Base-by-base conservation (phyloP, 2,329 filamentous ascomycete genomes). In the Penicillium fuscoglaucum region DNA sequence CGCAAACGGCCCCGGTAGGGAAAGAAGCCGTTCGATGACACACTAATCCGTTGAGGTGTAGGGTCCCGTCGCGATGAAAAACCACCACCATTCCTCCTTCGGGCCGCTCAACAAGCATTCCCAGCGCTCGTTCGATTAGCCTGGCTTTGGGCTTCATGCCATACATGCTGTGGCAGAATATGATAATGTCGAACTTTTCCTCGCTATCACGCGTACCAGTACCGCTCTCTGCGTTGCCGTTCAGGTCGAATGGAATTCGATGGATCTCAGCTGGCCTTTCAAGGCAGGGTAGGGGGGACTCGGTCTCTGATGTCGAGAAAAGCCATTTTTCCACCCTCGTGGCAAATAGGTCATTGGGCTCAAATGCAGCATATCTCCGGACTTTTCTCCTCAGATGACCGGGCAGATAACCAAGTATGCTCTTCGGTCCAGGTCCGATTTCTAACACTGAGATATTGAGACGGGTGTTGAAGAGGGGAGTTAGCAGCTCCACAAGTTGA, bases 161-260 rank as follows among this genome's bases (percentile, higher is more conserved):
- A 62, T 87, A 87, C 80, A 87, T 80, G 72, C 85, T 86, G 68
- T 87, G 84, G 62, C 84, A 87, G 70, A 88, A 85, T 5, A 88
- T 66, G 19, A 88, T 68, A 41, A 87, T 13, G 61, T 88, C 79
- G 64, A 80, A 87, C 58, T 74, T 79, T 24, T 77, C 68, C 33
- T 72, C 63, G 1, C 50, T 33, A 54, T 69, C 61, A 33, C 41
- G 64, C 12, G 54, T 67, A 51, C 55, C 56, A 52, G 47, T 67
- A 55, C 57, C 61, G 40, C 45, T 53, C 13, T n/a, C 55, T 47
- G n/a, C 62, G 26, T 69, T 62, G 43, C 60, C 63, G 8, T 77
- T 56, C n/a, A 57, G 41, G 26, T 37, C n/a, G 40, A 61, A 66
- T 47, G 52, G 51, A 19, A 19, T 29, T 37, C 35, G 59, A 45